phyloP scores from a whole-genome alignment of 2,329 filamentous ascomycete genomes.

The Epichloe sibirici region DNA sequence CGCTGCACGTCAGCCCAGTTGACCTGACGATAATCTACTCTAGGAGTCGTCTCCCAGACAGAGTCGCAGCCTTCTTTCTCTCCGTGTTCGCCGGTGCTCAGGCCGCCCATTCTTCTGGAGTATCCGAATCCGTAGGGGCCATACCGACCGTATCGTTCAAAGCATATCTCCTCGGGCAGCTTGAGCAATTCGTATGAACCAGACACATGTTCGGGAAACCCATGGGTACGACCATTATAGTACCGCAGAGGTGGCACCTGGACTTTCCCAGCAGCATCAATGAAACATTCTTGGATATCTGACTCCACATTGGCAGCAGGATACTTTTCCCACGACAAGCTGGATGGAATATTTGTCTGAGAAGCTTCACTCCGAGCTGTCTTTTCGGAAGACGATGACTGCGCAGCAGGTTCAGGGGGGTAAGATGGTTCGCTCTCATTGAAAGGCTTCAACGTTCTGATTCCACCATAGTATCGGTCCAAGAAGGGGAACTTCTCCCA shows the following conservation, averaged over 20 bases:
- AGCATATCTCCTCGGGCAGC: conserved; percentile 76
- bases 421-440: conserved; percentile 68
- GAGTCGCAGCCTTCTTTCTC: conserved; percentile 69
- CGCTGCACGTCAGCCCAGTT: conserved; percentile 71
- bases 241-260: conserved; percentile 59
- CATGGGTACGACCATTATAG: conserved; percentile 65
- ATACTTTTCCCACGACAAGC: conserved; percentile 24
- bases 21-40: conserved; percentile 65
- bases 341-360: conserved; percentile 8
- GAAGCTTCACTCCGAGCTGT: conserved; percentile 8
- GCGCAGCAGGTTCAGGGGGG: conserved; percentile 46
- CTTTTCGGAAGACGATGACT: conserved; percentile 8
- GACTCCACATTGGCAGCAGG: conserved; percentile 28
- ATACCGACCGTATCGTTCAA: conserved; percentile 79
- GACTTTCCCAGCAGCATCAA: conserved; percentile 55
- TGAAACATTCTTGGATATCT: conserved; percentile 60
- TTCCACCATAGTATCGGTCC: conserved; percentile 79
- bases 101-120: conserved; percentile 62
- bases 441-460: conserved; percentile 56
- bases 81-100: conserved; percentile 74
- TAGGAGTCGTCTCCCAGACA: conserved; percentile 59
- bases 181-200: conserved; percentile 79
- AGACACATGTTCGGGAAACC: conserved; percentile 73
- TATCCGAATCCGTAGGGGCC: conserved; percentile 89
- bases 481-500: conserved; percentile 86